Evolutionary conservation across 768 basidiomycete genomes (phyloP), one percentile per base, ranked within the genome.

Genomic region (Xerocomellus amylosporus): DNA sequence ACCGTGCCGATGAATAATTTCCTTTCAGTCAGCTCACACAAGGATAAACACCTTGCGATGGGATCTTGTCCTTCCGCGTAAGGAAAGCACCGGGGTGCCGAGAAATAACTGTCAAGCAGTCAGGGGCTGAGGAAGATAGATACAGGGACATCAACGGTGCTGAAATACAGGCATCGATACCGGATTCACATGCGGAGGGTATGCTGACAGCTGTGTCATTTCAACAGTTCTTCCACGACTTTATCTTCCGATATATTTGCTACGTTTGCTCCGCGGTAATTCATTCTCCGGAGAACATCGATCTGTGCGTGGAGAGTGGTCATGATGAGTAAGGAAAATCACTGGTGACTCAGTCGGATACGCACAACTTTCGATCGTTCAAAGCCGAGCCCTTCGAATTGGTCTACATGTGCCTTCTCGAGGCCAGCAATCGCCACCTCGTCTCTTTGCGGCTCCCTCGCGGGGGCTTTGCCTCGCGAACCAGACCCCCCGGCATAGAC

Each of bases 381-480:
- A 65, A 98, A 96, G 0, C 95, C 95, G 46, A 96, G 78, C 38
- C 77, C 75, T 67, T 88, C 85, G 52, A 96, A 97, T 59, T 86
- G 84, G 58, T 87, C 83, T 10, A 98, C 94, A 65, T 93, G 90
- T 40, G 83, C 85, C 65, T 76, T 78, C 61, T 93, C 86, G 54
- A 98, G 76, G 0, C 94, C 93, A 9, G 95, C 94, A 60, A 87
- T 77, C 37, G 79, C 83, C 47, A 85, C 73, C 62, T 80, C 78
- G 36, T 77, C 76, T 54, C 66, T 71, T 46, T 69, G 74, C 51
- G 65, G 67, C 50, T 68, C 71, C 48, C 17, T 65, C 12, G 36
- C 56, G n/a, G 55, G 54, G 22, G 37, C 52, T 61, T 76, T 80
- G 47, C 72, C 77, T 61, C 77, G 77, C 12, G 68, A 64, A 19